phyloP scores from a whole-genome alignment of 768 basidiomycete genomes.

The Mycena crocata region DNA sequence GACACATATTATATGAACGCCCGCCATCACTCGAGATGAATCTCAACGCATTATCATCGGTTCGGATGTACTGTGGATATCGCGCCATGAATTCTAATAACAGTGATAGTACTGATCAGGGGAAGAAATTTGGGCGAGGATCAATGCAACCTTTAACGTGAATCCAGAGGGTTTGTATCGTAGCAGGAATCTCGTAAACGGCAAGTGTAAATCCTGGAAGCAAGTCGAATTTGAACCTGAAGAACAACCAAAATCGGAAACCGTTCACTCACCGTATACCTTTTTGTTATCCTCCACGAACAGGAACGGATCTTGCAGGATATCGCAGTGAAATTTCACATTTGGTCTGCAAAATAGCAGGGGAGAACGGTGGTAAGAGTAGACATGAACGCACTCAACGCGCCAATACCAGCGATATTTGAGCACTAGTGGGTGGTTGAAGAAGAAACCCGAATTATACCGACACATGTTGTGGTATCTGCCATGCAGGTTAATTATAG shows the following conservation, averaged over 20 bases:
- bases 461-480: conserved; percentile 82
- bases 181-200: conserved; percentile 72
- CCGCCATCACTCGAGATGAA: conserved; percentile 73
- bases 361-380: background rate
- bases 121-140: conserved; percentile 40
- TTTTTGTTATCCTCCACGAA: conserved; percentile 66
- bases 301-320: conserved; percentile 60
- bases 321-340: conserved; percentile 56
- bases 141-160: conserved; percentile 60
- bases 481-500: background rate
- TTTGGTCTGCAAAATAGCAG: conserved; percentile 49
- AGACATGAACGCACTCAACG: conserved; percentile 55
- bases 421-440: conserved; percentile 45
- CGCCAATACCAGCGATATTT: conserved; percentile 73
- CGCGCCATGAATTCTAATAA: conserved; percentile 53
- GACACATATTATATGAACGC: conserved; percentile 72
- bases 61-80: conserved; percentile 64
- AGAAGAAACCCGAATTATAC: conserved; percentile 71
- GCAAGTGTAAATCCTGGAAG: conserved; percentile 68
- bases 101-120: conserved; percentile 52
- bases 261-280: conserved; percentile 53
- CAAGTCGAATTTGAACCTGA: background rate
- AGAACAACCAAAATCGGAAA: background rate
- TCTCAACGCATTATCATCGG: conserved; percentile 67
- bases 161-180: conserved; percentile 74